phyloP scores from a whole-genome alignment of 257 asterid genomes.

The Buddleja alternifolia region DNA sequence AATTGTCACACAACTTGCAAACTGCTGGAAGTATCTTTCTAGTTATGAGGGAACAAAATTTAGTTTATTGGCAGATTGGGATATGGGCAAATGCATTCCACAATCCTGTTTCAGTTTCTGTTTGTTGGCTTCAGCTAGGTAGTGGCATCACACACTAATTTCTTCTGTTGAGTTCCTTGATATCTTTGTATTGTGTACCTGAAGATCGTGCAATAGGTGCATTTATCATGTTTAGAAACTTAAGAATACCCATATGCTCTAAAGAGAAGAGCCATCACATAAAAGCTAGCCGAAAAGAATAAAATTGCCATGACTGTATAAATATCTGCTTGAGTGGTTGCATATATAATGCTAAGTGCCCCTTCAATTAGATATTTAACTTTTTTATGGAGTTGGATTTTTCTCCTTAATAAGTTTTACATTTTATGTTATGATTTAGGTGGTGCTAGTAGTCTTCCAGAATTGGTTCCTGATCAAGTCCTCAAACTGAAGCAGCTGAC shows the following conservation, averaged over 20 bases:
- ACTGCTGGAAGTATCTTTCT: neutral
- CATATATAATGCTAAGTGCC: slow-evolving; percentile 16
- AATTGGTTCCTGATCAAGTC: slow-evolving; percentile 76
- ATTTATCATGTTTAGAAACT: neutral
- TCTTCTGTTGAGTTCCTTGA: neutral
- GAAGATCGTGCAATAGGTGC: no score
- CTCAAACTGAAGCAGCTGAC: slow-evolving; percentile 96
- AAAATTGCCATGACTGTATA: neutral
- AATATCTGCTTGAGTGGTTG: slow-evolving; percentile 13
- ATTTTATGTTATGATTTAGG: slow-evolving; percentile 46
- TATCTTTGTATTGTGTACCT: no score
- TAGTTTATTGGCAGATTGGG: no score
- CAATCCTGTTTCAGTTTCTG: neutral
- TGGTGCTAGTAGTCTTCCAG: slow-evolving; percentile 64
- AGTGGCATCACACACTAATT: neutral
- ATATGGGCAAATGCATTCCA: neutral
- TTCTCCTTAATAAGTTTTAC: slow-evolving; percentile 9
- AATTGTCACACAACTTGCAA: no score
- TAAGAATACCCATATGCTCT: neutral
- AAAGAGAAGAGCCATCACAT: neutral
- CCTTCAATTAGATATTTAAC: slow-evolving; percentile 4
- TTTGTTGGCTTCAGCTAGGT: neutral
- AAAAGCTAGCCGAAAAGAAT: neutral
- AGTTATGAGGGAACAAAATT: neutral
- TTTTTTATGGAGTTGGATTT: slow-evolving; percentile 7